Evolutionary conservation across 768 basidiomycete genomes (phyloP).

Genomic region (Suillus weaverae): DNA sequence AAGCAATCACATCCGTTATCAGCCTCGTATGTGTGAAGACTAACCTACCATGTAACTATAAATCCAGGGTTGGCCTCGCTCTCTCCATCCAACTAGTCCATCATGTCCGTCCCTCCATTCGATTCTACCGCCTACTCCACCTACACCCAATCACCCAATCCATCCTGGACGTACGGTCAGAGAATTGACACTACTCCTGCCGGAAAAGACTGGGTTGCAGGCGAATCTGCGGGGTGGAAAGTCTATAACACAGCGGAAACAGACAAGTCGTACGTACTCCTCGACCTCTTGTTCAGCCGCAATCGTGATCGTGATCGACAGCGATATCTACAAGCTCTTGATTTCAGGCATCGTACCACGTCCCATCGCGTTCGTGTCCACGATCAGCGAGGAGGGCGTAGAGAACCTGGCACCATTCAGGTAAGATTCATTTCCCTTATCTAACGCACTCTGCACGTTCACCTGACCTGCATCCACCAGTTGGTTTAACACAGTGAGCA

Average conservation of each 20-base stretch:
- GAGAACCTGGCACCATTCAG: constrained; percentile 48
- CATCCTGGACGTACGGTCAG: constrained; percentile 34
- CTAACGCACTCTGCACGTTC: neutral
- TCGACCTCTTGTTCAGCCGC: neutral
- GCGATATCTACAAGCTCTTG: constrained; percentile 34
- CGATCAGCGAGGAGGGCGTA: constrained; percentile 32
- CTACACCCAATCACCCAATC: constrained; percentile 33
- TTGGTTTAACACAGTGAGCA: constrained; percentile 30
- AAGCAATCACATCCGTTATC: neutral
- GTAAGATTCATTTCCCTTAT: constrained; percentile 15
- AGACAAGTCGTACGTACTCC: constrained; percentile 26
- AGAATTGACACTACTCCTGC: constrained; percentile 25
- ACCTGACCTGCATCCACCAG: constrained; percentile 5
- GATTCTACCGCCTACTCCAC: constrained; percentile 16
- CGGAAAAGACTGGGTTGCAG: constrained; percentile 35
- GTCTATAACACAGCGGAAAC: constrained; percentile 30
- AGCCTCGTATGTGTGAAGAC: neutral
- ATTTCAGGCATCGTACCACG: constrained; percentile 42
- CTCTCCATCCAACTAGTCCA: neutral
- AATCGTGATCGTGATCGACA: constrained; percentile 5
- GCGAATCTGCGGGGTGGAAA: constrained; percentile 38
- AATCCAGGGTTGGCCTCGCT: neutral
- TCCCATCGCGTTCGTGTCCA: constrained; percentile 47
- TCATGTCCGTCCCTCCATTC: constrained; percentile 33
- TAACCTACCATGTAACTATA: neutral